Base-by-base conservation (phyloP, 1,139 yeast genomes). In the Nakaseomyces bracarensis region DNA sequence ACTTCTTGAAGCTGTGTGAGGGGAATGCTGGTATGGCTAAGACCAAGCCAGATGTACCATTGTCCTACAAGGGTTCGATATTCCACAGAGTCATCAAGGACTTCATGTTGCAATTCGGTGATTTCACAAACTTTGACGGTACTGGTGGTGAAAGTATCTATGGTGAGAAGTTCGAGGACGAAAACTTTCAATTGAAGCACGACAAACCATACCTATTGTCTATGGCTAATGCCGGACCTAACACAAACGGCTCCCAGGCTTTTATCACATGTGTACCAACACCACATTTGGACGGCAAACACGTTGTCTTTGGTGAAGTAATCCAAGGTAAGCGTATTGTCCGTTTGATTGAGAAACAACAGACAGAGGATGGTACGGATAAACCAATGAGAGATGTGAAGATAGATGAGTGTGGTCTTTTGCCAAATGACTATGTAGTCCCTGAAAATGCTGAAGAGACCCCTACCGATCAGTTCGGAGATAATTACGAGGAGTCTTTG, bases 101-200 rank as follows among this genome's bases (percentile, higher is more conserved):
- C 30, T 87, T 87, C 61, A 89, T 89, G 96, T 74, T 84, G 55
- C 97, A 87, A 67, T 96, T 96, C 62, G 98, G 98, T 57, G 98
- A 91, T 60, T 89, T 89, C 69, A 87, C 96, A 36, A 79, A 77
- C 49, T 85, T 82, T 19, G 70, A 82, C 52, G 97, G 97, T 23
- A 83, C 91, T 28, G 97, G 97, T 35, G 97, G 97, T 43, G 94
- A 83, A 64, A 82, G 95, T 23, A 89, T 87, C 52, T 91, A 89
- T 61, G 97, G 97, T 13, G 96, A 84, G 55, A 87, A 85, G 64
- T 91, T 91, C 60, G 94, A 83, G 59, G 98, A 91, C 61, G 98
- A 91, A 66, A 82, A 82, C 64, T 89, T 91, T 63, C 65, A 72
- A 45, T 65, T 76, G 52, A 73, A 72, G 51, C 97, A 91, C 61